Evolutionary conservation across 768 basidiomycete genomes (phyloP), one percentile per base, ranked within the genome.

Genomic region (Hortiboletus flavorubellus): DNA sequence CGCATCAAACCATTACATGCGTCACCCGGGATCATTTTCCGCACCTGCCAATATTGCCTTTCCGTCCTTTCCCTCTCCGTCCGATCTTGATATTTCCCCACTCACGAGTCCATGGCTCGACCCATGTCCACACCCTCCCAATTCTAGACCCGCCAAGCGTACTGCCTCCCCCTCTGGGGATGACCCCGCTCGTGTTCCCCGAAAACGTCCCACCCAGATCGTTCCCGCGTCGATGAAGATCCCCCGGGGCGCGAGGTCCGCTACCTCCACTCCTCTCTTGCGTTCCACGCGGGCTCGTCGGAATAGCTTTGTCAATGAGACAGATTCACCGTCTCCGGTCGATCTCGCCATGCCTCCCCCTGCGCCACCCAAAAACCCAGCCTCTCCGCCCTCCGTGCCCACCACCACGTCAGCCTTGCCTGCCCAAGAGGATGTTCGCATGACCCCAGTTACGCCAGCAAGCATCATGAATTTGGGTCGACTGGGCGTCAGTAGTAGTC

Each of bases 281-380:
- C 73, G 78, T 38, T 78, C 79, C 3, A 71, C 74, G n/a, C 72
- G 76, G 16, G 65, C 70, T 5, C 68, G 78, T 33, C 75, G 75
- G 55, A 75, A 75, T 37, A 78, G 78, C 65, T 71, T 68, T 30
- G 66, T 73, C 40, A 74, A 70, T 31, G 76, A 77, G 43, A 71
- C 64, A 11, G 87, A 89, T 62, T 84, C 88, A 0, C 92, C 93
- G 1, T 91, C 89, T 6, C 93, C 93, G 2, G 91, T 96, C 2
- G 93, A 96, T 72, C 71, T 90, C 18, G 79, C 84, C 10, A 93
- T 95, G 92, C 91, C 91, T 2, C 93, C 93, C 0, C 91, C 92
- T 8, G 89, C 89, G 9, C 73, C 79, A 8, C 81, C 82, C 5
- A 63, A 52, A 34, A 59, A 54, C 10, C 37, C 62, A 26, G 55